A percentile compares a stretch with the other conserved stretches of the same genome.
phyloP scores from a whole-genome alignment of 31 red algal genomes.

The Odonthalia washingtoniensis region DNA sequence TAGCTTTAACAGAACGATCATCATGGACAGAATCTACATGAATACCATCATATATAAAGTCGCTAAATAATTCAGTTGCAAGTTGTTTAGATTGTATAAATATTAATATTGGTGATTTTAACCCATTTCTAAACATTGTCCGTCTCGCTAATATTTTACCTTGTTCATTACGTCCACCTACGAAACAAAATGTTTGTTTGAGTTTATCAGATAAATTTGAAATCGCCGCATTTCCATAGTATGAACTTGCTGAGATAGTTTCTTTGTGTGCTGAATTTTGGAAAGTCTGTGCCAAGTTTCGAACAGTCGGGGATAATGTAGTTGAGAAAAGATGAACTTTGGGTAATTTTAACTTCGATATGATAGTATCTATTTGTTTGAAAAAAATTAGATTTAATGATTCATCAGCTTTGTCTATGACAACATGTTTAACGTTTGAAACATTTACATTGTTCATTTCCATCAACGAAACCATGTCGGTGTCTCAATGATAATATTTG shows the following conservation, averaged over 20 bases:
- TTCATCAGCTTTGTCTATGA: constrained; percentile 94
- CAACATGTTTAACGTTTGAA: constrained; percentile 48
- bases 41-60: constrained; percentile 58
- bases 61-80: constrained; percentile 63
- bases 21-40: constrained; percentile 77
- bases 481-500: constrained; percentile 87
- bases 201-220: constrained; percentile 9
- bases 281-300: constrained; percentile 33
- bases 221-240: constrained; percentile 61
- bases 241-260: constrained; percentile 53
- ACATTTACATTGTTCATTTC: constrained; percentile 45
- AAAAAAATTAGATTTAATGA: constrained; percentile 73
- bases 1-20: constrained; percentile 45
- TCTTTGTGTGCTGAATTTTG: constrained; percentile 48
- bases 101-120: constrained; percentile 70
- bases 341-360: not conserved
- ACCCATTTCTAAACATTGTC: constrained; percentile 42
- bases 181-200: constrained; percentile 85
- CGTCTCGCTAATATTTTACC: constrained; percentile 81
- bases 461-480: constrained; percentile 58
- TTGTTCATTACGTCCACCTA: constrained; percentile 60
- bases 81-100: constrained; percentile 82
- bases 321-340: constrained; percentile 83
- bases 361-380: constrained; percentile 57
- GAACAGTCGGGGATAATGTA: constrained; percentile 70